phyloP scores from a whole-genome alignment of 2,329 filamentous ascomycete species.

The Neonectria neomacrospora region DNA sequence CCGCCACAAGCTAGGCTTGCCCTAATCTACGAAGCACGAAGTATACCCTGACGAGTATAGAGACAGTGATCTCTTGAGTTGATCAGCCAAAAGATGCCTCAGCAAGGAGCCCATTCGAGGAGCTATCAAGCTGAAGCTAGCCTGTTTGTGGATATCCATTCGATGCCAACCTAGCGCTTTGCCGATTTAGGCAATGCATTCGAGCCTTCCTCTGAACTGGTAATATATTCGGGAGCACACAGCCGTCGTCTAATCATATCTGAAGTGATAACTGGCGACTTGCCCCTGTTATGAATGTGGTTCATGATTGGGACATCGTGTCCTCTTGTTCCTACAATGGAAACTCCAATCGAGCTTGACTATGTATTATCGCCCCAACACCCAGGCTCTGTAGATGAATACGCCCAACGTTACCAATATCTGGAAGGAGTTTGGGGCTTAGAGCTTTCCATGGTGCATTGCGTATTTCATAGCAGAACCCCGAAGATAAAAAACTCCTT shows the following conservation, averaged over 20 bases:
- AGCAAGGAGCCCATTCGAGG: constrained; percentile 21
- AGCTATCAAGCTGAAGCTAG: constrained; percentile 19
- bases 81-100: background rate
- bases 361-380: background rate
- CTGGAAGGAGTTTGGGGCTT: background rate
- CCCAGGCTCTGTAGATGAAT: constrained; percentile 4
- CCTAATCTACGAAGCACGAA: too few relatives aligned
- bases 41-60: background rate
- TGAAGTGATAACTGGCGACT: constrained; percentile 16
- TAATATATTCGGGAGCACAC: constrained; percentile 15
- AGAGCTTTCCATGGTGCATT: background rate
- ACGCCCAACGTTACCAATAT: background rate
- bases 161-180: constrained; percentile 19
- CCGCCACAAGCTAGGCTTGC: background rate
- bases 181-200: constrained; percentile 37
- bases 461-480: background rate
- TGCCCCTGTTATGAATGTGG: constrained; percentile 7
- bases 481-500: constrained; percentile 11
- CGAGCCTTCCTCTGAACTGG: constrained; percentile 30
- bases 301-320: constrained; percentile 22
- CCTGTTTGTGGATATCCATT: constrained; percentile 11
- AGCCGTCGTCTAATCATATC: constrained; percentile 31
- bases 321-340: constrained; percentile 15
- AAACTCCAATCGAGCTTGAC: constrained; percentile 38
- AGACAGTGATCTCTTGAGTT: background rate